Base-by-base conservation (phyloP, 2,329 filamentous ascomycete species). In the Pestalotiopsis sp. region DNA sequence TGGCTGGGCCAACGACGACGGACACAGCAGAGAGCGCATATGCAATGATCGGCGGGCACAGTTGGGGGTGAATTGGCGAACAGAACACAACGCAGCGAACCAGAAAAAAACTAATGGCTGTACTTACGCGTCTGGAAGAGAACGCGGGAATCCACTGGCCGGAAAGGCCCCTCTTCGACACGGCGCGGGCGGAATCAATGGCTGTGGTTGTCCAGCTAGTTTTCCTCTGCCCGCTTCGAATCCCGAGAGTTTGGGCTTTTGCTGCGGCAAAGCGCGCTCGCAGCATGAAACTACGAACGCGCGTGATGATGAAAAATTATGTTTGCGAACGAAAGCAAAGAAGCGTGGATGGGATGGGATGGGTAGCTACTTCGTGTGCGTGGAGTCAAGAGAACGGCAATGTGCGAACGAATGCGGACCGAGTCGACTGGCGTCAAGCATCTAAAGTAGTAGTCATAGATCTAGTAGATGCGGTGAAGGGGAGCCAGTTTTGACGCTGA, bases 11-110 rank as follows among this genome's bases (percentile, higher is more conserved):
- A 78, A 75, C 76, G 70, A 73, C 73, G 71, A 75, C 69, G 70
- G 73, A 76, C 76, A 79, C 75, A 76, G 78, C 77, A 79, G 74
- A 14, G 75, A 14, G 75, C 75, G 78, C 78, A 79, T 78, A 78
- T 79, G 77, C 78, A 79, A 74, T 75, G 78, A 78, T 77, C 76
- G 74, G 71, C 76, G 59, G 56, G 27, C 25, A 49, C 73, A 73
- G 73, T 73, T 72, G 72, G 73, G 69, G 69, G 65, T 62, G 66
- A 72, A 63, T 36, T 20, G 20, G 45, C 69, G 68, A 66, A 70
- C 60, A 65, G 68, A 66, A 68, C 68, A 36, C 60, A 39, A 36
- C 31, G 67, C 70, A 70, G 72, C 70, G 60, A 65, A 69, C 69
- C 71, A 72, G 65, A 69, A 66, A 72, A 36, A 36, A 36, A 6